These are phyloP conservation scores for Scleroderma bovista DNA, from an alignment of 768 basidiomycete species.

Conservation along the genomic window DNA sequence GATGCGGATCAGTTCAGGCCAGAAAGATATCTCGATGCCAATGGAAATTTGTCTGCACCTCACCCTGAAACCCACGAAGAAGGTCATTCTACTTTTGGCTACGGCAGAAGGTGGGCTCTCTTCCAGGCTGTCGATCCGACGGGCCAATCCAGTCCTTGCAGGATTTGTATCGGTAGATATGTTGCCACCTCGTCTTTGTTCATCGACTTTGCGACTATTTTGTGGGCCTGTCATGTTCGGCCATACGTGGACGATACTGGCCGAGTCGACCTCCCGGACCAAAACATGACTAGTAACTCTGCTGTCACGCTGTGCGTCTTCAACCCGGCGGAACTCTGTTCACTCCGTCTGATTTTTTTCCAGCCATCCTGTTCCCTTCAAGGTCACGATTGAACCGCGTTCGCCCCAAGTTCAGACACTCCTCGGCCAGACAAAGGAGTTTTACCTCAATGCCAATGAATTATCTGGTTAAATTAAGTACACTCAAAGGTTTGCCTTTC, in stretches of 20 bases:
- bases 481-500: no score
- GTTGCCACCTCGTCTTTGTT: constrained; percentile 31
- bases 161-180: constrained; percentile 30
- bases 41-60: constrained; percentile 16
- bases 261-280: not conserved
- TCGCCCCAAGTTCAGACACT: not conserved
- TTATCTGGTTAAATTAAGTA: not conserved
- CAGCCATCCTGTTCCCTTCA: constrained; percentile 1
- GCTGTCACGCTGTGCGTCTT: not conserved
- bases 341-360: not conserved
- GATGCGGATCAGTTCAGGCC: constrained; percentile 41
- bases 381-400: not conserved
- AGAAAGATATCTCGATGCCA: constrained; percentile 34
- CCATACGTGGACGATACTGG: constrained; percentile 1
- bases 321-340: not conserved
- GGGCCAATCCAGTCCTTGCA: not conserved
- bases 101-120: constrained; percentile 16
- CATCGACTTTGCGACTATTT: constrained; percentile 26
- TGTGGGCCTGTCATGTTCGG: constrained; percentile 21
- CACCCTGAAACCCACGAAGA: constrained; percentile 26
- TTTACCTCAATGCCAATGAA: not conserved
- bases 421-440: not conserved
- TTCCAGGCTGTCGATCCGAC: not conserved
- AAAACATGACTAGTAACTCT: not conserved
- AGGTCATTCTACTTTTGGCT: constrained; percentile 26